Base-by-base conservation (phyloP, 2,329 filamentous ascomycete genomes). In the Harringtonia aguacate region DNA sequence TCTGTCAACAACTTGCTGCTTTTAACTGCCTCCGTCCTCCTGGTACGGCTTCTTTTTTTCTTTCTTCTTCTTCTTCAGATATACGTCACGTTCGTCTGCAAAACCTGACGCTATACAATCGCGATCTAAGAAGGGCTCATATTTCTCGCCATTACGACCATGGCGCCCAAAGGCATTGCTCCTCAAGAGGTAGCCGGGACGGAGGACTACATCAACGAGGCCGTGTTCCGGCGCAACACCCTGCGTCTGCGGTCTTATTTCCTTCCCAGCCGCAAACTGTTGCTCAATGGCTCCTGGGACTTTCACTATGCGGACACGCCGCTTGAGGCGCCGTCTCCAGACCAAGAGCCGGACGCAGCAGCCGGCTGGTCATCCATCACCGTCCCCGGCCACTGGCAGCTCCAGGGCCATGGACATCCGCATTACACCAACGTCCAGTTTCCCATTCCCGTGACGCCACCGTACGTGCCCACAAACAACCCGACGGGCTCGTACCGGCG, bases 341-440 rank as follows among this genome's bases (percentile, higher is more conserved):
- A n/a, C n/a, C n/a, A n/a, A n/a, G n/a, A n/a, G n/a, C n/a, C n/a
- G n/a, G n/a, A n/a, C n/a, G n/a, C n/a, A n/a, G n/a, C n/a, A n/a
- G n/a, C n/a, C n/a, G n/a, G n/a, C n/a, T n/a, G n/a, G n/a, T n/a
- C n/a, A n/a, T n/a, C n/a, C 35, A 75, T 82, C 33, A 53, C 64
- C 8, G 81, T 86, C 0, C 82, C 81, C 0, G 77, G 77, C 15
- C 77, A 79, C 64, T 86, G 82, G 82, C 81, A 86, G 58, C 64
- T 82, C 1, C 75, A 84, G 53, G 80, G 80, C 15, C 77, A 75
- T 51, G 81, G 81, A 4, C 61, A 62, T 51, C 81, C 81, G 3
- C 78, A 83, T 39, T 86, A 86, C 54, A 84, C 81, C 10, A 86
- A 86, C 50, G 65, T 81, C 41, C 66, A 75, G 41, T 86, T 75